Base-by-base conservation (phyloP, 352 stramenopile genomes). In the Globisporangium cederbergense region DNA sequence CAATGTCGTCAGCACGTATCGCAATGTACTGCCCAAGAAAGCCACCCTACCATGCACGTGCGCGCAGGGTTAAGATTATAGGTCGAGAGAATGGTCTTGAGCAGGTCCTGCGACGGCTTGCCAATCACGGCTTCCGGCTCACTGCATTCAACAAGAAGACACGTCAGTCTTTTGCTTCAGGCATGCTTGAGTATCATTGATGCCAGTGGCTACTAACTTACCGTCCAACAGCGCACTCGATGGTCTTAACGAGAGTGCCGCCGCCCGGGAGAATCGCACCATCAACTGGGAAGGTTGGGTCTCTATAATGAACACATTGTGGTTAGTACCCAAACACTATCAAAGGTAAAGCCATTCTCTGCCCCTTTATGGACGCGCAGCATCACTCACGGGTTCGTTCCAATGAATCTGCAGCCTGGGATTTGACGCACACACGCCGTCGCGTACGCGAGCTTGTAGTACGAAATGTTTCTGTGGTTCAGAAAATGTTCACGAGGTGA, bases 381-480 rank as follows among this genome's bases (percentile, higher is more conserved):
- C 16, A 57, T 50, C 34, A 75, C 81, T 56, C 64, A 95, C 86
- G 82, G 80, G 67, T 95, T 95, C 30, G 86, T 95, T 34, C 74
- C 82, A 63, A 92, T 90, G 73, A 95, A 95, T 63, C 77, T 76
- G 64, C 86, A 95, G 36, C 73, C 80, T 14, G 79, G 78, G 65
- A 89, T 91, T 65, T 90, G 70, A 46, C 80, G 83, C 22, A 91
- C 68, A 67, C 83, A 93, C 16, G 60, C 68, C 60, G 86, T 85
- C 14, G 86, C 86, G 71, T 93, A 92, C 58, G 86, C 80, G 58
- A 95, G 75, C 72, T 95, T 95, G 82, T 90, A 95, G 76, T 90
- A 95, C 60, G 79, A 85, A 38, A 94, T 74, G 67, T 90, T 75
- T 47, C 85, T 91, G 53, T 10, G 45, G 1, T 11, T 14, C 49